Base-by-base conservation (phyloP, 495 filamentous ascomycete genomes). In the Stereocaulon alpinum region DNA sequence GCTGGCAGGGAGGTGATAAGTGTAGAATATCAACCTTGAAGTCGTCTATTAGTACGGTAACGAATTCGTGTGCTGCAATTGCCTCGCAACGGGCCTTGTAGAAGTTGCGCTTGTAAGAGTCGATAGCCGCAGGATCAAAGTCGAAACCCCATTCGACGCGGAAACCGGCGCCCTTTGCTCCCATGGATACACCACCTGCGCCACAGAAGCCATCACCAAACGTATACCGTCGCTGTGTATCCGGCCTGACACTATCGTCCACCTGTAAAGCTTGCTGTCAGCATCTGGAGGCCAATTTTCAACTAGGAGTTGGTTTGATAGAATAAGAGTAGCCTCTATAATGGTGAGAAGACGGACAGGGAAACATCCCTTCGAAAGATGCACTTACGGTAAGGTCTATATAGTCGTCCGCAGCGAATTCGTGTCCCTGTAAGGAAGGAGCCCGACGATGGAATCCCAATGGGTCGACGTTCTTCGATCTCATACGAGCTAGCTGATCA, bases 1-100 rank as follows among this genome's bases (percentile, higher is more conserved):
- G 80, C 60, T 93, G 88, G 51, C 92, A 97, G 0, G 91, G 91
- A 0, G 89, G 88, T 0, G 88, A 93, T 0, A 92, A 69, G 56
- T 97, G 91, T 2, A 87, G 73, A 17, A 94, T 71, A 63, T 95
- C 90, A 0, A 89, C 79, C 18, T 67, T 68, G 15, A 73, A 53
- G 53, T 71, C 56, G 2, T 65, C 34, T 44, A 61, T 18, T 53
- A 58, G 56, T 61, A 65, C 17, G 57, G 64, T 20, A 55, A 74
- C 2, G 65, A 89, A 80, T 10, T 81, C 66, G 40, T 77, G 66
- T 4, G 78, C 77, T 0, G 74, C 67, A 30, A 72, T 66, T 1
- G 72, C 15, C 53, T 78, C 74, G 15, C 79, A 64, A 0, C 64
- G 60, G 0, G 75, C 71, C 0, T 68, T 54, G 0, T 72, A 70